These are phyloP conservation scores for Chloranthus sessilifolius DNA, from an alignment of 164 flowering plant genomes.

Conservation along the genomic window DNA sequence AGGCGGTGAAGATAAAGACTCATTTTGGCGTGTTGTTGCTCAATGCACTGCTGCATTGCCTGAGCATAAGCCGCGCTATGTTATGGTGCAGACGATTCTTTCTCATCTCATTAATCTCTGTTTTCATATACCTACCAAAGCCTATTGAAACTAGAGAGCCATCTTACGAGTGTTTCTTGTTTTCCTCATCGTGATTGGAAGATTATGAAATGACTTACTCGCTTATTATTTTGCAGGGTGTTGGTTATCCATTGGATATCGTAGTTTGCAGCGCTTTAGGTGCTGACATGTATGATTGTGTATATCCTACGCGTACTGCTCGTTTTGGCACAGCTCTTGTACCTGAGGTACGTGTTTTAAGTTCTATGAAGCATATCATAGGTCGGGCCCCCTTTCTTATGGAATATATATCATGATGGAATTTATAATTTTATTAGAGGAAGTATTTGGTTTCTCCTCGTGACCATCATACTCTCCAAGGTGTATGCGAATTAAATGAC, in stretches of 20 bases:
- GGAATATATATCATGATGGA: neutral
- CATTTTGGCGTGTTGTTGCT: constrained; percentile 99
- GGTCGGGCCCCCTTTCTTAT: neutral
- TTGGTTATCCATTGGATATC: constrained; percentile 96
- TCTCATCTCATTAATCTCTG: neutral
- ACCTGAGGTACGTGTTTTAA: constrained; percentile 59
- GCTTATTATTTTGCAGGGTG: constrained; percentile 56
- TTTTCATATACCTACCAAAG: neutral
- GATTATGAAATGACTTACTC: too few relatives aligned
- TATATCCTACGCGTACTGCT: constrained; percentile 98
- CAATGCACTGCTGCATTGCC: constrained; percentile 93
- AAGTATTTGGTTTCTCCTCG: too few relatives aligned
- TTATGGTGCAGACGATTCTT: constrained; percentile 50
- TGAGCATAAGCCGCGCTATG: constrained; percentile 97
- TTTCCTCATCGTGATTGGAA: neutral
- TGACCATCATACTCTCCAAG: too few relatives aligned
- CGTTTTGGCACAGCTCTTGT: constrained; percentile 98
- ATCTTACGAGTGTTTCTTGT: too few relatives aligned
- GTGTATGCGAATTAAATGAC: too few relatives aligned
- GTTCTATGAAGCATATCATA: neutral
- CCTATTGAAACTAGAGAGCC: neutral
- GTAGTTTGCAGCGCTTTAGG: constrained; percentile 98
- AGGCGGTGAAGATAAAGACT: constrained; percentile 98
- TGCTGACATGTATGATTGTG: constrained; percentile 99
- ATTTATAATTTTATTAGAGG: too few relatives aligned